Percentiles rank a stretch among this genome's conserved stretches.
Conservation (phyloP, 805 yeast species). For the Dipodascus geniculatus region DNA sequence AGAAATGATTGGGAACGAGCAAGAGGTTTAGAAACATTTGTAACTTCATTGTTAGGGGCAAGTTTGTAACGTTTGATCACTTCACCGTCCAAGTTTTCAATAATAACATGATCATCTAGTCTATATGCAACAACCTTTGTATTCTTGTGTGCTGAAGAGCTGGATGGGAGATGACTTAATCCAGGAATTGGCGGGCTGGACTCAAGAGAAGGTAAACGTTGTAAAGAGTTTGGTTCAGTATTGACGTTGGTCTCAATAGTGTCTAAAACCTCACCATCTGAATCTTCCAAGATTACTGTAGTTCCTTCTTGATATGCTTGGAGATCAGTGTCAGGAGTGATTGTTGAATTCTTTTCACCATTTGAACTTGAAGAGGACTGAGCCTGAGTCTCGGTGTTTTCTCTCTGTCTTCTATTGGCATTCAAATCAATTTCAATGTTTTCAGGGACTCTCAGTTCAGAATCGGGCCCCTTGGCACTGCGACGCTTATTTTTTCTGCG, state of each 20-base stretch:
- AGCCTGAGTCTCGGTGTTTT: neutral
- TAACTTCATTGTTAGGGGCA: conserved; percentile 37
- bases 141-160: neutral
- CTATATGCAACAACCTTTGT: conserved; percentile 58
- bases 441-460: conserved; percentile 12
- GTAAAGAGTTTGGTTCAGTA: neutral
- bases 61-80: conserved; percentile 71
- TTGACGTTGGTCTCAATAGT: conserved; percentile 28
- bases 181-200: neutral
- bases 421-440: conserved; percentile 12
- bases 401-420: conserved; percentile 3
- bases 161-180: neutral
- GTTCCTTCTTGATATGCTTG: conserved; percentile 60
- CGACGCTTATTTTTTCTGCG: conserved; percentile 12
- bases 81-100: conserved; percentile 90
- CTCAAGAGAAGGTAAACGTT: neutral
- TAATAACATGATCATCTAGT: conserved; percentile 62
- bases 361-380: neutral
- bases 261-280: conserved; percentile 68
- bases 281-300: conserved; percentile 66
- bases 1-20: neutral
- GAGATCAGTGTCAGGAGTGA: conserved; percentile 15
- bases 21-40: neutral
- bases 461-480: conserved; percentile 5
- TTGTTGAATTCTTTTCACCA: conserved; percentile 1